Conservation (phyloP, 148 eudicot species). For the Camellia japonica region DNA sequence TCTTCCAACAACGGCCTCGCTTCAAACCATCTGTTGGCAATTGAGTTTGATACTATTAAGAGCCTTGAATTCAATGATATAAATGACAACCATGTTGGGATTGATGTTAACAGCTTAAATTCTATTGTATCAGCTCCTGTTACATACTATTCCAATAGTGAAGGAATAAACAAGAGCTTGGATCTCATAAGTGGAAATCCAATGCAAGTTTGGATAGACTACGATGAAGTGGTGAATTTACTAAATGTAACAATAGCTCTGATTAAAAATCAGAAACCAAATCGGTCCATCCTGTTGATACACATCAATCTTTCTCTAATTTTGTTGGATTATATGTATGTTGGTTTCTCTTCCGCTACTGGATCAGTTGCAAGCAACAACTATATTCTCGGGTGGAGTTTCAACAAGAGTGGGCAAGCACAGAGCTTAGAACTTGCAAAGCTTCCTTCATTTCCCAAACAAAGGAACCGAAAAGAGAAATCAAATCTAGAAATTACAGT, state of each 20-base stretch:
- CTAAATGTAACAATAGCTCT: constrained; percentile 39
- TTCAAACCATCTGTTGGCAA: constrained; percentile 24
- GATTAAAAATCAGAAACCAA: constrained; percentile 21
- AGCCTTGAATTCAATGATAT: constrained; percentile 28
- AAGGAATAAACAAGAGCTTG: constrained; percentile 18
- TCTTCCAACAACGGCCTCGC: not conserved
- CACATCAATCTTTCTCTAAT: constrained; percentile 23
- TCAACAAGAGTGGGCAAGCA: constrained; percentile 18
- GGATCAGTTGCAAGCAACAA: constrained; percentile 15
- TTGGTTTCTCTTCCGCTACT: constrained; percentile 23
- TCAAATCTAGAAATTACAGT: not conserved
- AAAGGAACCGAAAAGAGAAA: constrained; percentile 7
- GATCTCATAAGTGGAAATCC: constrained; percentile 32
- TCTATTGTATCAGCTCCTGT: constrained; percentile 32
- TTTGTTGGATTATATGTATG: constrained; percentile 32
- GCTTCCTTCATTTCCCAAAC: constrained; percentile 39
- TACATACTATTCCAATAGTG: constrained; percentile 24
- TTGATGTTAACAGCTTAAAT: constrained; percentile 33
- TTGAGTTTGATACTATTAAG: constrained; percentile 33
- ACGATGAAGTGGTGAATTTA: constrained; percentile 19
- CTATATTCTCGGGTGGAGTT: constrained; percentile 29
- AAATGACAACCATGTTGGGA: constrained; percentile 35
- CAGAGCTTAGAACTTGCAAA: constrained; percentile 27
- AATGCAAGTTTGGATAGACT: constrained; percentile 43
- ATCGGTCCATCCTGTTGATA: constrained; percentile 12